Conservation (phyloP, 2,329 filamentous ascomycete species). For the Bimuria novae-zelandiae region DNA sequence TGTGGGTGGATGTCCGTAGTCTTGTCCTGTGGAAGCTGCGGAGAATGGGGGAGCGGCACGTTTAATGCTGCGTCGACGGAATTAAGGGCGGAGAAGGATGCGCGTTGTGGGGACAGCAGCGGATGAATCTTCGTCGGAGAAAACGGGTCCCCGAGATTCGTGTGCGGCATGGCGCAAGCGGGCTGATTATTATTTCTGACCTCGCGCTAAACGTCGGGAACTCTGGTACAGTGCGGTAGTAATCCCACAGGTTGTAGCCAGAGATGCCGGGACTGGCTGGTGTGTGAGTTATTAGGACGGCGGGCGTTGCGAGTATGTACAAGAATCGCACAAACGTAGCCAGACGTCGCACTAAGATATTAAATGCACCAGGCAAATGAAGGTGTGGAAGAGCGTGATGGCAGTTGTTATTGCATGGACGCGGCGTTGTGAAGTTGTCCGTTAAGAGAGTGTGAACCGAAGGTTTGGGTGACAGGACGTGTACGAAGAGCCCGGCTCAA, state of each 20-base stretch:
- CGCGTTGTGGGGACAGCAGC: conserved; percentile 39
- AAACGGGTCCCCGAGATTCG: conserved; percentile 38
- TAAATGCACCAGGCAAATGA: conserved; percentile 31
- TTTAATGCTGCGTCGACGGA: conserved; percentile 33
- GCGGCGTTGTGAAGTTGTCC: conserved; percentile 20
- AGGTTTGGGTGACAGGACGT: conserved; percentile 1
- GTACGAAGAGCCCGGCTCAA: conserved; percentile 41
- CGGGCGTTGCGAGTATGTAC: conserved; percentile 6
- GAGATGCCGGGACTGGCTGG: conserved; percentile 9
- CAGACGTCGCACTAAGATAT: conserved; percentile 33
- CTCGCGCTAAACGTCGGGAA: conserved; percentile 10
- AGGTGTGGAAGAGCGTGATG: conserved; percentile 11
- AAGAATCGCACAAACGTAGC: conserved; percentile 30
- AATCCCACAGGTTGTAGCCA: background rate
- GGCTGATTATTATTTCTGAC: conserved; percentile 14
- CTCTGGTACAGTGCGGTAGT: conserved; percentile 4
- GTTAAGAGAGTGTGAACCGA: background rate
- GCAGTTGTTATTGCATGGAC: conserved; percentile 39
- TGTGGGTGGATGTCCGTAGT: conserved; percentile 12
- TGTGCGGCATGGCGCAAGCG: conserved; percentile 18
- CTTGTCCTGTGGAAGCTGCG: conserved; percentile 28
- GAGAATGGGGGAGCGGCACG: conserved; percentile 26
- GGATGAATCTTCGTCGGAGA: conserved; percentile 41
- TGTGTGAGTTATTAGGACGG: conserved; percentile 9
- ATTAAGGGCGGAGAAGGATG: conserved; percentile 40